Percentiles rank a stretch among this genome's conserved stretches.
These are phyloP conservation scores for Solanum lycopersicoides DNA, from an alignment of 257 asterid genomes.

Conservation along the genomic window DNA sequence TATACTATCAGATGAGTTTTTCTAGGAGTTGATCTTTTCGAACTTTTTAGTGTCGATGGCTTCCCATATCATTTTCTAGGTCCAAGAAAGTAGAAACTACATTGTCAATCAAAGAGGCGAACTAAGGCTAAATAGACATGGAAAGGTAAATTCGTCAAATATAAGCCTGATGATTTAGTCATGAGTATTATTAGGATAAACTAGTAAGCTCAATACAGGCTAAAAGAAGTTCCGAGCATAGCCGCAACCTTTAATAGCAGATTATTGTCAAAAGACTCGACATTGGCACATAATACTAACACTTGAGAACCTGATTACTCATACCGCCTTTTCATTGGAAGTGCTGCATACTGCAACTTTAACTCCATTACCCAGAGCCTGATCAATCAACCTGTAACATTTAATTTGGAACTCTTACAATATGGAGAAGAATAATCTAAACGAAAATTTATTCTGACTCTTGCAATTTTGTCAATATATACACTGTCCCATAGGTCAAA, in stretches of 20 bases:
- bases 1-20: neutral
- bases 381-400: constrained; percentile 71
- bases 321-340: constrained; percentile 99
- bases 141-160: neutral
- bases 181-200: neutral
- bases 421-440: neutral
- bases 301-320: constrained; percentile 47
- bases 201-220: neutral
- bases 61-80: neutral
- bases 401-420: neutral
- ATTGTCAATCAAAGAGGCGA: neutral
- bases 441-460: neutral
- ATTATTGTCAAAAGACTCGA: neutral
- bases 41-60: neutral
- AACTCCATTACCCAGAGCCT: constrained; percentile 69
- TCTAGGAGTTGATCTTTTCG: neutral
- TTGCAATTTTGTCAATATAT: neutral
- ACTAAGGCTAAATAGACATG: neutral
- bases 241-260: neutral
- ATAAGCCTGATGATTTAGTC: neutral
- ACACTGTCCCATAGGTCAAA: neutral
- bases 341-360: constrained; percentile 98
- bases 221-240: neutral
- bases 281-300: constrained; percentile 2
- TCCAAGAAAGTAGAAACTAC: neutral